Base-by-base conservation (phyloP, 257 asterid genomes). In the Nicotiana paniculata region DNA sequence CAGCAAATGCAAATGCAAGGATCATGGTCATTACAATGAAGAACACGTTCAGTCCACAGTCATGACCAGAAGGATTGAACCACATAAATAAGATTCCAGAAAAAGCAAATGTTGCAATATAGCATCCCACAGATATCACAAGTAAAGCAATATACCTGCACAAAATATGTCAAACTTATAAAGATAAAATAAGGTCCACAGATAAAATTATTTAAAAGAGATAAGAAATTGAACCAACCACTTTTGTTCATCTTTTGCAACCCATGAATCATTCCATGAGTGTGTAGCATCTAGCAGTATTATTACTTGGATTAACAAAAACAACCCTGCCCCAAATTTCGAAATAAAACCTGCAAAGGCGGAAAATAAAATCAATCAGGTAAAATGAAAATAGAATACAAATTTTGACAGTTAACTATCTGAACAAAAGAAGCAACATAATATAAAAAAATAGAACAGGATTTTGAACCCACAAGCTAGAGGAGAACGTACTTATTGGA, bases 181-280 rank as follows among this genome's bases (percentile, higher is more conserved):
- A 21, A 28, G 79, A 54, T 76, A 58, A 18, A 53, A 39, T 4
- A 51, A 53, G 64, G 57, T 48, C 24, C 2, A 35, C 6, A 43
- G 67, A 51, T 37, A 21, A 30, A n/a, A 48, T 67, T 12, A 77
- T 46, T 46, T 30, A 51, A 28, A 77, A 64, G 30, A 77, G 33
- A 65, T 30, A 62, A 54, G 77, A 85, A 72, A 83, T 9, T 74
- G 70, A 85, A 88, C 88, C 55, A 65, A 96, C 99, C 99, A 96
- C 83, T 94, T 94, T 82, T 85, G 95, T 85, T 96, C 99, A 24
- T 96, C 98, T 88, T 96, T 96, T 43, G 97, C 97, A 37, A 93
- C 99, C 99, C 97, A 96, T 28, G 98, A 90, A 88, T 96, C 98
- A 37, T 96, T 96, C 99, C 99, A 96, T 11, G 99, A 81, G 83